Evolutionary conservation across 331 rosid genomes (phyloP).

Genomic region (Acacia concinna): DNA sequence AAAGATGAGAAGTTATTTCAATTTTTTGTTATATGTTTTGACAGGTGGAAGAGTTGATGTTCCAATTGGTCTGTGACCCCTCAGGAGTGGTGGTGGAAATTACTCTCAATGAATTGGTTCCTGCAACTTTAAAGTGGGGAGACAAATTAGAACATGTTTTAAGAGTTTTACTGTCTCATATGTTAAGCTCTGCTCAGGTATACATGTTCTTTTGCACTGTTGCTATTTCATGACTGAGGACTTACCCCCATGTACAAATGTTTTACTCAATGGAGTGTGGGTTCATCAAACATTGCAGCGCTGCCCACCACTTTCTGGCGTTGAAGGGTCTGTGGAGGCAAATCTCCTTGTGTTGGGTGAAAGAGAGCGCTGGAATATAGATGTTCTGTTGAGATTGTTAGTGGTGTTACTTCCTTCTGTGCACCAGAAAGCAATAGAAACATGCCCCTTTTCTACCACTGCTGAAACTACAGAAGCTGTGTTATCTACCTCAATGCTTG

Average conservation of each 20-base stretch:
- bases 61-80: constrained; percentile 91
- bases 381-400: constrained; percentile 76
- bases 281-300: constrained; percentile 51
- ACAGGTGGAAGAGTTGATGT: constrained; percentile 97
- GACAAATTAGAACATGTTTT: constrained; percentile 77
- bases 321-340: constrained; percentile 95
- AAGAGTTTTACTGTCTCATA: constrained; percentile 65
- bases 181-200: constrained; percentile 79
- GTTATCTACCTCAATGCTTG: constrained; percentile 73
- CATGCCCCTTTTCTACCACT: constrained; percentile 70
- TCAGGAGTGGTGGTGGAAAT: constrained; percentile 95
- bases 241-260: background rate
- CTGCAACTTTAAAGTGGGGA: constrained; percentile 91
- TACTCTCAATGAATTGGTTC: constrained; percentile 80
- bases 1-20: constrained; percentile 40
- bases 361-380: constrained; percentile 93
- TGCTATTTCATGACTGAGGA: constrained; percentile 20
- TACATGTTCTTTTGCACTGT: constrained; percentile 30
- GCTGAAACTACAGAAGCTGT: constrained; percentile 52
- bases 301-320: constrained; percentile 95
- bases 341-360: constrained; percentile 90
- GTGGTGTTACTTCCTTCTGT: constrained; percentile 64
- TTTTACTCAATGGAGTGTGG: constrained; percentile 22
- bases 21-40: constrained; percentile 40
- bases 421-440: constrained; percentile 67